Base-by-base conservation (phyloP, 306 rosid species). In the Cicer chorassanicum region DNA sequence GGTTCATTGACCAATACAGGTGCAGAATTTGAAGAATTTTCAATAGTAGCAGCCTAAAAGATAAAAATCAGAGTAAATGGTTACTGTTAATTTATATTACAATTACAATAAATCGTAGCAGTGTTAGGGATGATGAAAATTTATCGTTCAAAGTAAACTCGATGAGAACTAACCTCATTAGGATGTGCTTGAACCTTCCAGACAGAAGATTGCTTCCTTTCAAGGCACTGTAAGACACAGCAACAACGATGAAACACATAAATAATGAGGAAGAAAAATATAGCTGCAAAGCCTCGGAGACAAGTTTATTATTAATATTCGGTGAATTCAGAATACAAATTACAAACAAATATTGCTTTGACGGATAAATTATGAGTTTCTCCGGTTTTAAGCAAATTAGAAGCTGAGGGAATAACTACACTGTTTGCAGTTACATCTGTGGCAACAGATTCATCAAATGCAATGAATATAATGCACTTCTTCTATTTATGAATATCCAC, bases 21-120 rank as follows among this genome's bases (percentile, higher is more conserved):
- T 43, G 85, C 83, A 82, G 95, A 91, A 83, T 93, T 90, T 65
- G 91, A 86, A 56, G 85, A 80, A 62, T 83, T 85, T 64, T 74
- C 88, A 45, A 82, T 76, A 43, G 84, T 34, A 39, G 70, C 68
- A 43, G 64, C 90, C 98, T 93, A 50, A 10, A 42, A 75, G 51
- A 65, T 38, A 49, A 44, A 81, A 43, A 57, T 53, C 42, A 56
- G 69, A 50, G 68, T 15, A 14, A 14, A 14, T 38, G 48, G 69
- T 60, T 68, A 43, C 46, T 14, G 10, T 42, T 65, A 71, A 62
- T 39, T 16, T 77, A 64, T 14, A 53, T 73, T 14, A 44, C 16
- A 18, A 44, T 24, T 24, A 78, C 21, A 54, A 45, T 21, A 72
- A 34, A 48, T n/a, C 10, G 51, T 55, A 67, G 60, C 14, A 65